Conservation (phyloP, 495 filamentous ascomycete species). For the Rostrohypoxylon terebratum region DNA sequence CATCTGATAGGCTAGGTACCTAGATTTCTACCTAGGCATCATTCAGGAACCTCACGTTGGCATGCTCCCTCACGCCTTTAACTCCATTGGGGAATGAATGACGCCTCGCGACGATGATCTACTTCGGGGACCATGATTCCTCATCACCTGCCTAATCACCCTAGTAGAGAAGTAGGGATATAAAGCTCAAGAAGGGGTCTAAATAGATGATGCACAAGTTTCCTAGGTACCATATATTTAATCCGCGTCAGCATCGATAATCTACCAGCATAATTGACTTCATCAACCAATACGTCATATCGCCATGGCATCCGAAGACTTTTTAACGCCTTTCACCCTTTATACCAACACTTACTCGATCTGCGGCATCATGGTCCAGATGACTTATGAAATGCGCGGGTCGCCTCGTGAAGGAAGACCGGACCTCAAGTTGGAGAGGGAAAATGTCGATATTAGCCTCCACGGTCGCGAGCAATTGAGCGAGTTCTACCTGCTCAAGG, state of each 20-base stretch:
- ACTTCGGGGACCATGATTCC: constrained; percentile 6
- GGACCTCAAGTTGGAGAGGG: constrained; percentile 5
- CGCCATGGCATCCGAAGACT: constrained; percentile 13
- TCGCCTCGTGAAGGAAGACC: not conserved
- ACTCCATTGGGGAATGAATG: not conserved
- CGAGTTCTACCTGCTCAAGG: constrained; percentile 17
- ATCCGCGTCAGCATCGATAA: not conserved
- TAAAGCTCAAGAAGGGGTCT: not conserved
- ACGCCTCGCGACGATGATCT: constrained; percentile 8
- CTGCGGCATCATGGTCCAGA: constrained; percentile 9
- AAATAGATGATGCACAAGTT: not conserved
- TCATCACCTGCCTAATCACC: not conserved
- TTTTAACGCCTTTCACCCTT: constrained; percentile 4
- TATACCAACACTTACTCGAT: constrained; percentile 8
- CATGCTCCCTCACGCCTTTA: too few species aligned
- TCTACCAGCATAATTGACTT: not conserved
- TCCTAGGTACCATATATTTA: not conserved
- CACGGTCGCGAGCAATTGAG: constrained; percentile 18
- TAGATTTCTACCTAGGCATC: too few species aligned
- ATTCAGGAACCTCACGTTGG: not conserved
- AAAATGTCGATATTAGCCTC: not conserved
- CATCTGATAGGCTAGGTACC: too few species aligned
- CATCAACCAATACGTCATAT: not conserved
- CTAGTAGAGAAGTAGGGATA: not conserved
- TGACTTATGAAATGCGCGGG: constrained; percentile 16